A percentile compares a stretch with the other conserved stretches of the same genome.
Conservation (phyloP, 23 red algal genomes). For the Gracilaria gracilis region DNA sequence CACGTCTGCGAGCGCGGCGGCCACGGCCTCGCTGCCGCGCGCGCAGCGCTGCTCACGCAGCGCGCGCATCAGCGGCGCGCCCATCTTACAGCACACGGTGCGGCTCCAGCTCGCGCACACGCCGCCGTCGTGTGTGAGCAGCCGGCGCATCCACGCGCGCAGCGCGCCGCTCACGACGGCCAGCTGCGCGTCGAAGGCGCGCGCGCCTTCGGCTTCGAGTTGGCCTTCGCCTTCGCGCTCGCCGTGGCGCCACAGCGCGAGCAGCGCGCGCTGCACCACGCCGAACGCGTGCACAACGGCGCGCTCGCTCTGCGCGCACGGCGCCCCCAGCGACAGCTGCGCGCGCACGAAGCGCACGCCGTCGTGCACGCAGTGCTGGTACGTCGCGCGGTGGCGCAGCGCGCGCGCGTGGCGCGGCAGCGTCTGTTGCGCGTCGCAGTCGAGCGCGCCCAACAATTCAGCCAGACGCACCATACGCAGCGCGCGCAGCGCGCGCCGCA, state of each 20-base stretch:
- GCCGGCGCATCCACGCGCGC: neutral
- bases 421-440: neutral
- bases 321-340: neutral
- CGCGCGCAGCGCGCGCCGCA: neutral
- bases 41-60: neutral
- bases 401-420: neutral
- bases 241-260: neutral
- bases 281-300: neutral
- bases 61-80: neutral
- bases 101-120: neutral
- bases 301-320: neutral
- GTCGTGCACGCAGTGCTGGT: neutral
- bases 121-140: neutral
- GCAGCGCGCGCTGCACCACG: neutral
- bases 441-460: slow-evolving; percentile 17
- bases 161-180: neutral
- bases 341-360: neutral
- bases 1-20: neutral
- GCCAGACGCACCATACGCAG: slow-evolving; percentile 8
- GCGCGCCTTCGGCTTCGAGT: too few species aligned
- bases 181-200: neutral
- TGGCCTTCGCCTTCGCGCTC: neutral
- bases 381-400: neutral
- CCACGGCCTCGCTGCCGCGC: neutral
- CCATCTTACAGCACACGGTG: neutral